phyloP scores from a whole-genome alignment of 208 protist genomes.

The Leishmania guyanensis region DNA sequence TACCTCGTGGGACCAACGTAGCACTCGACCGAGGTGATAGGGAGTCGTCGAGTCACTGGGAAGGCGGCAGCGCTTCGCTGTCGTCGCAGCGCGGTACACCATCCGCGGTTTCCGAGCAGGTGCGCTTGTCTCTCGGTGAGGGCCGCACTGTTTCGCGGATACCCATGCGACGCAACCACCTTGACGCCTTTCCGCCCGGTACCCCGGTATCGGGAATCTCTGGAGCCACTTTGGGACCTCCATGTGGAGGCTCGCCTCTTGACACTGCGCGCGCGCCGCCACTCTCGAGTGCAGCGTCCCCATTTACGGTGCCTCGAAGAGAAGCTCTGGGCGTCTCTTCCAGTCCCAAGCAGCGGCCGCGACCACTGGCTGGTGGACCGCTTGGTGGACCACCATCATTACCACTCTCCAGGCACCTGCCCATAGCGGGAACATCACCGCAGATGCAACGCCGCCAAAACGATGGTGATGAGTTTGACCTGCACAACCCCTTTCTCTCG shows the following conservation, averaged over 20 bases:
- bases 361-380: background rate
- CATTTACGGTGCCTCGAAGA: conserved; percentile 1
- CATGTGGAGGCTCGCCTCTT: background rate
- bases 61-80: background rate
- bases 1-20: background rate
- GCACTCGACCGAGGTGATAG: background rate
- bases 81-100: background rate
- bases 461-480: conserved; percentile 40
- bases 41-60: background rate
- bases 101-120: background rate
- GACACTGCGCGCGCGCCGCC: conserved; percentile 1
- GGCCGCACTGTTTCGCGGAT: background rate
- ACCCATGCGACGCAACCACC: background rate
- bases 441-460: conserved; percentile 16
- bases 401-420: background rate
- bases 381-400: background rate
- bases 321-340: background rate
- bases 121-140: background rate
- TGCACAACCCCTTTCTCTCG: conserved; percentile 78
- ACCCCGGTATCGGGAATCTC: background rate
- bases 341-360: background rate
- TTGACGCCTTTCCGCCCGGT: background rate
- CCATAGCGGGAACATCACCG: background rate
- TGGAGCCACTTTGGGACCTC: background rate
- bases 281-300: background rate